These are phyloP conservation scores for Loxodes magnus DNA, from an alignment of 73 alveolate species.

Conservation along the genomic window DNA sequence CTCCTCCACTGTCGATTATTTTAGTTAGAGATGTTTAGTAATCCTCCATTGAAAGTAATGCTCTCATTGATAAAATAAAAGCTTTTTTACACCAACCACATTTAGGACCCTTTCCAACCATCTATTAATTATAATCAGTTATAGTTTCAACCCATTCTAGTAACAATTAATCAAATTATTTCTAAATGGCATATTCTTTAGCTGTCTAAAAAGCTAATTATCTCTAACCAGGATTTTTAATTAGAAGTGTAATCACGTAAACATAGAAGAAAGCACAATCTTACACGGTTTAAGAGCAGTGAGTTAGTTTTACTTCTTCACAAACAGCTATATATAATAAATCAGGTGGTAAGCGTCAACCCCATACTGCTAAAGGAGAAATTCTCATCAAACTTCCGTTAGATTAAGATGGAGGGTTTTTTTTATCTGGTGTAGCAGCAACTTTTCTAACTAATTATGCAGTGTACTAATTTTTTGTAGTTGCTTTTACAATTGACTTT, in stretches of 20 bases:
- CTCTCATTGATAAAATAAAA: conserved; percentile 8
- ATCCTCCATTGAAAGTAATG: background rate
- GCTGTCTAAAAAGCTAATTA: background rate
- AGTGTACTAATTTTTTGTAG: too few species aligned
- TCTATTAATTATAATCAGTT: background rate
- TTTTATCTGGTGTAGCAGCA: conserved; percentile 10
- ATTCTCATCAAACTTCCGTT: conserved; percentile 79
- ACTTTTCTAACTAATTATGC: too few species aligned
- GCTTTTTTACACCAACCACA: conserved; percentile 26
- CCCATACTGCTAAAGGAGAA: conserved; percentile 63
- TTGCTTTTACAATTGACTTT: too few species aligned
- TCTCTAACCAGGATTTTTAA: conserved; percentile 4
- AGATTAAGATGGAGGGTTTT: conserved; percentile 36
- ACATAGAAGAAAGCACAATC: conserved; percentile 11
- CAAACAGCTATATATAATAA: conserved; percentile 23
- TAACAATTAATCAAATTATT: background rate
- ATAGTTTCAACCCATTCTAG: conserved; percentile 13
- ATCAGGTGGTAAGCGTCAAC: conserved; percentile 31
- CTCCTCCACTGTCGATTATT: conserved; percentile 62
- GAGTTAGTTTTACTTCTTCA: conserved; percentile 22
- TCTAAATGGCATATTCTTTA: background rate
- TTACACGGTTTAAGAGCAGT: conserved; percentile 10
- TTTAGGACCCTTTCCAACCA: conserved; percentile 1
- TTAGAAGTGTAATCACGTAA: conserved; percentile 8
- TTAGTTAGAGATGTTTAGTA: conserved; percentile 20